Evolutionary conservation across 1,139 yeast species (phyloP), one percentile per base, ranked within the genome.

Genomic region (Scheffersomyces titani): DNA sequence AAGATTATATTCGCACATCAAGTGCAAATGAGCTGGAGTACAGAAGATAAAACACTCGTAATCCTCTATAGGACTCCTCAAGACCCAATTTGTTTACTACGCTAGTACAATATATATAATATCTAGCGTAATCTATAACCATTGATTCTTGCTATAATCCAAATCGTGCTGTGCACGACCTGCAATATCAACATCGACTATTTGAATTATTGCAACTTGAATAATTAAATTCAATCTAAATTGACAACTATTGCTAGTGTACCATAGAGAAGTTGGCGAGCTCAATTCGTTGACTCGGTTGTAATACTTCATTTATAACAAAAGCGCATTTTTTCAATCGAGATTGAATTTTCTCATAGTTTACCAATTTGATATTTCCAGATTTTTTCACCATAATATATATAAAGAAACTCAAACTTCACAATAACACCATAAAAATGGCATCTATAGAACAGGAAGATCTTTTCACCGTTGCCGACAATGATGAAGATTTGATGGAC

Each of bases 401-500:
- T 16, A 30, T 30, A 30, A 2, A 30, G 16, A 30, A 7, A 30
- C 16, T 30, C 40, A 9, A 30, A 9, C 9, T 30, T 16, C 40
- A 11, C 2, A 30, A 11, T 4, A 30, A 30, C n/a, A 30, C 40
- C 40, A 5, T 4, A 30, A 30, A 30, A 7, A 30, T 62, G 64
- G 55, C 64, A 49, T 60, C 66, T 19, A 60, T 62, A 53, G 66
- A 62, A 55, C 64, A 62, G 51, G 65, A 63, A 49, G 65, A 63
- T 52, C 52, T 62, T 59, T 63, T 63, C 60, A 59, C 60, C 54
- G 61, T 60, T 19, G 52, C 19, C 4, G 57, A 51, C 46, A 55
- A 54, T 45, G 51, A 56, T 24, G 59, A 47, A 11, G 65, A 63
- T 20, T 57, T 59, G 22, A 65, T 61, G 6, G 55, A 54, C n/a